Evolutionary conservation across 1,284 basidiomycete species (phyloP).

Genomic region (Cryptococcus sp.): DNA sequence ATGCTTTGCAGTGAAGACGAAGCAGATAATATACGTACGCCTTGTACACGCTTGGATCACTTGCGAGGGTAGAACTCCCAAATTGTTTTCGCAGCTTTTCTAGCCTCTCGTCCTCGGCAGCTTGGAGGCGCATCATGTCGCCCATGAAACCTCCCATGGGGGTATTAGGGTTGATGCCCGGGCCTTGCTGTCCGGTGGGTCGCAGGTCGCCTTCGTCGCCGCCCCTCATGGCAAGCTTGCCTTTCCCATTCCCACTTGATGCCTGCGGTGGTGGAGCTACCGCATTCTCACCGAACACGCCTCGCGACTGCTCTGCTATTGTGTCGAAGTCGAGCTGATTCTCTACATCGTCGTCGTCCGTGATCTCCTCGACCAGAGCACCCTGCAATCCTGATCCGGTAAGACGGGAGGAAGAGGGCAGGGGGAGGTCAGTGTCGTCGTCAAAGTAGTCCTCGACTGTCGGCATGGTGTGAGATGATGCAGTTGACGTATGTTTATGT

Average conservation of each 20-base stretch:
- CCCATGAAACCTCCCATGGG: conserved; percentile 55
- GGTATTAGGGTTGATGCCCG: conserved; percentile 42
- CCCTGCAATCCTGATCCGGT: conserved; percentile 68
- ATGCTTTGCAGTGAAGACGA: not conserved
- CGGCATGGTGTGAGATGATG: conserved; percentile 37
- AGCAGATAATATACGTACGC: conserved; percentile 31
- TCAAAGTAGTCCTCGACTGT: conserved; percentile 63
- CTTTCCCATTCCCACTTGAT: conserved; percentile 35
- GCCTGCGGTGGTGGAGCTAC: conserved; percentile 31
- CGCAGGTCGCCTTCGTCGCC: conserved; percentile 30
- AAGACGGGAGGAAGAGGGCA: conserved; percentile 60
- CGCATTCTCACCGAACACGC: conserved; percentile 48
- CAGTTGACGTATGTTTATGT: not conserved
- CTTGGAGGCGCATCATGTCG: conserved; percentile 52
- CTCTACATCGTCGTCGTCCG: conserved; percentile 35
- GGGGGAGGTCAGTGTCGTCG: conserved; percentile 77
- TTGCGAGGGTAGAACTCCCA: conserved; percentile 36
- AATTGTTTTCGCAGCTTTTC: conserved; percentile 48
- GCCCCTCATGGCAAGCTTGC: conserved; percentile 32
- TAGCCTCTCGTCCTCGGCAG: conserved; percentile 50
- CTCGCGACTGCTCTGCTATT: conserved; percentile 53
- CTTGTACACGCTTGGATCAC: conserved; percentile 49
- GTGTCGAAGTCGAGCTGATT: conserved; percentile 54
- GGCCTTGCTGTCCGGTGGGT: conserved; percentile 20
- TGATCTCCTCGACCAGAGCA: conserved; percentile 73